Evolutionary conservation across 257 asterid species (phyloP).

Genomic region (Coffea canephora): DNA sequence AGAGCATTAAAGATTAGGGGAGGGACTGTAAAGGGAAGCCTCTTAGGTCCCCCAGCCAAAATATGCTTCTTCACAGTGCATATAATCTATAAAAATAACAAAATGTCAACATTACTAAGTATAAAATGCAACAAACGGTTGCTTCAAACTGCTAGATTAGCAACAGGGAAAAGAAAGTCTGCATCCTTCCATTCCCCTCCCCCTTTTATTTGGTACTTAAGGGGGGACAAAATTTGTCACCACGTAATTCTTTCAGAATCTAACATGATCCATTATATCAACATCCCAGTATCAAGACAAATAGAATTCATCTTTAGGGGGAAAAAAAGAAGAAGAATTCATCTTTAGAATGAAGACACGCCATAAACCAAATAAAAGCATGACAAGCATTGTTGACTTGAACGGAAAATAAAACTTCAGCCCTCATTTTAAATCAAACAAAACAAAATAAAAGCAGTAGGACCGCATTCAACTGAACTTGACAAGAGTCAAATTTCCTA

Average conservation of each 20-base stretch:
- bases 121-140: not conserved
- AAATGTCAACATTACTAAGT: conserved; percentile 14
- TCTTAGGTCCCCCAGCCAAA: conserved; percentile 80
- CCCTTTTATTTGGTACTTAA: not conserved
- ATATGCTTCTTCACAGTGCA: conserved; percentile 82
- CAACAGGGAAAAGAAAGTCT: not conserved
- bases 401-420: not conserved
- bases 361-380: not conserved
- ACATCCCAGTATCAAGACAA: not conserved
- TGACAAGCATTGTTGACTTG: not conserved
- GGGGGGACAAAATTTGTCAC: not conserved
- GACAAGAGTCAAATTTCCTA: not conserved
- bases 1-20: conserved; percentile 82
- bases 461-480: not conserved
- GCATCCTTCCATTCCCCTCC: not conserved
- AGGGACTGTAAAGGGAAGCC: conserved; percentile 89
- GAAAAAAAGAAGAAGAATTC: not conserved
- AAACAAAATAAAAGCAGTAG: not conserved
- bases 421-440: not conserved
- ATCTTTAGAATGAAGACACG: not conserved
- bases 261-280: not conserved
- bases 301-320: not conserved
- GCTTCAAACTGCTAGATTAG: not conserved
- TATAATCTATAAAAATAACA: conserved; percentile 59
- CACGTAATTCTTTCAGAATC: not conserved